Conservation (phyloP, 2,329 filamentous ascomycete species). For the Ophiostoma perfectum region DNA sequence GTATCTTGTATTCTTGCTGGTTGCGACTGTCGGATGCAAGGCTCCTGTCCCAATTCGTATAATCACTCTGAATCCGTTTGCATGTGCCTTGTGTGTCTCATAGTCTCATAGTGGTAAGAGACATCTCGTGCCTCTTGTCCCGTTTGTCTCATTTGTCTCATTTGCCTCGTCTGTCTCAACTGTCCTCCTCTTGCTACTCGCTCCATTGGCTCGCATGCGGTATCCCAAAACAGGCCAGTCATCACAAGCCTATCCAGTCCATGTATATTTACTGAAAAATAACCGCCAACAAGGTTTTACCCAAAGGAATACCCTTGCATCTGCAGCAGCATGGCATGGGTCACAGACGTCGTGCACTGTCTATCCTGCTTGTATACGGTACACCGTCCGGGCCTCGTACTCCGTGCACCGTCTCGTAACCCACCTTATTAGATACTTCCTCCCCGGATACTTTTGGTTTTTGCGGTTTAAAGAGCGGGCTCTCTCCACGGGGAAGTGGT, state of each 20-base stretch:
- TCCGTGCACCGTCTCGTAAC: neutral
- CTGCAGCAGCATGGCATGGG: neutral
- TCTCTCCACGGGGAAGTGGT: constrained; percentile 2
- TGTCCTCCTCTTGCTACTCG: neutral
- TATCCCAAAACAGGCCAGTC: no score
- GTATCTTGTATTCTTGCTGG: no score
- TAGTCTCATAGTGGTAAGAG: no score
- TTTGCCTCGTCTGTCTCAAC: neutral
- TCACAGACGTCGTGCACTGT: neutral
- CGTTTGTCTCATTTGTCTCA: neutral
- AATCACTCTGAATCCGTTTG: neutral
- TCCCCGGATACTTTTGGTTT: neutral
- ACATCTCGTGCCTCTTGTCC: neutral
- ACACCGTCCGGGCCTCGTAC: neutral
- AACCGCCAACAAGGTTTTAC: neutral
- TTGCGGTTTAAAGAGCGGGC: neutral
- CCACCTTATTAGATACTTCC: neutral
- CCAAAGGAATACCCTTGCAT: neutral
- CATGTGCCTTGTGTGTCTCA: neutral
- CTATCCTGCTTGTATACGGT: neutral
- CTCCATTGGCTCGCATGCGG: no score
- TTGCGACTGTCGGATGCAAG: no score
- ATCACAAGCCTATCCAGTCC: no score
- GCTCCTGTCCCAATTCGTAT: neutral
- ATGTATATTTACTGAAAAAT: neutral